Evolutionary conservation across 495 filamentous ascomycete genomes (phyloP), one percentile per base, ranked within the genome.

Genomic region (Astrothelium subdiscretum): DNA sequence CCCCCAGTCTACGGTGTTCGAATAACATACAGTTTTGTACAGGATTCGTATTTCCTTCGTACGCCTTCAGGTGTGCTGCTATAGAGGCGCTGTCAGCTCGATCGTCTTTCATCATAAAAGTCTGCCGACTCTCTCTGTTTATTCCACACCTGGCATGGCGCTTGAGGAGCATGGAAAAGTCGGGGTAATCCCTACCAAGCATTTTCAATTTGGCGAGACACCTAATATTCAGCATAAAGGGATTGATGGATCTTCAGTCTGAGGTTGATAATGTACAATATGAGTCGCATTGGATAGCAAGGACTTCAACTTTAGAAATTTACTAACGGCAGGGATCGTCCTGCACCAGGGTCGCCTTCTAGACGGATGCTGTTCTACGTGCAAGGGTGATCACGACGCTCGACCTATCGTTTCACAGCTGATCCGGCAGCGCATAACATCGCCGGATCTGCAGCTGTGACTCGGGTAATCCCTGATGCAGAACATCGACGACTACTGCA

Each of bases 261-360:
- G 22, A 54, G 15, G 24, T 54, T 54, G 48, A 54, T 54, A 54
- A 54, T 54, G 48, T 54, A 54, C 48, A 54, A 11, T 54, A 54
- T 27, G 48, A 29, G 26, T 15, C 10, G 24, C 5, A 54, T 26
- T 29, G 48, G 48, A 27, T 54, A 26, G 20, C 24, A 29, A 29
- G 48, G 42, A 48, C 8, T n/a, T 48, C 13, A 48, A 48, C 13
- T 48, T 48, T 20, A 29, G 29, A 12, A 54, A 27, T 54, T 24
- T 29, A 54, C 20, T 22, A 27, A 29, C 3, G 20, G 20, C 20
- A 26, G 24, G 48, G 48, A 8, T 54, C 48, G 10, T 20, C 48
- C 26, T 54, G 20, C 24, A 3, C 6, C 15, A 29, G 24, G 11
- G 10, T 8, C 48, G 29, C 48, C 12, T 38, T 48, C 13, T 48